phyloP scores from a whole-genome alignment of 1,139 yeast species.

The Geotrichum histeridarum region DNA sequence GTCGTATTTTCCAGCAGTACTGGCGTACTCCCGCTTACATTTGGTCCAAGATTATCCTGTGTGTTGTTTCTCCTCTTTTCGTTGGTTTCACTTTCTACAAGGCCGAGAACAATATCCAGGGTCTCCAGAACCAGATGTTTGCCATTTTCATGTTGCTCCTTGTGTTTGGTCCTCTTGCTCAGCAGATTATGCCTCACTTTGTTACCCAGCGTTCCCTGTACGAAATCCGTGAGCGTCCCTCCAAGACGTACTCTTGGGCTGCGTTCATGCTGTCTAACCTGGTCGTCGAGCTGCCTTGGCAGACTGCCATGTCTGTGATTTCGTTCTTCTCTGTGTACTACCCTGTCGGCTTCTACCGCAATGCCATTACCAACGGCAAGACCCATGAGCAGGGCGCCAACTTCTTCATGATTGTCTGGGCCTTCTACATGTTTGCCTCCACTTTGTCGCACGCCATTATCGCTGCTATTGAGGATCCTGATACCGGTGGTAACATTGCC shows the following conservation, averaged over 20 bases:
- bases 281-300: slow-evolving; percentile 73
- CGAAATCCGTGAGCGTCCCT: slow-evolving; percentile 88
- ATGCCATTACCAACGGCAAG: slow-evolving; percentile 45
- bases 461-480: slow-evolving; percentile 61
- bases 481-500: slow-evolving; percentile 68
- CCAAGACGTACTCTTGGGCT: slow-evolving; percentile 59
- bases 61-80: slow-evolving; percentile 50
- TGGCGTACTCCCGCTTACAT: slow-evolving; percentile 75
- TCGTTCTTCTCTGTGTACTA: slow-evolving; percentile 75
- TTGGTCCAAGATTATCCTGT: slow-evolving; percentile 58
- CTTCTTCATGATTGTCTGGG: slow-evolving; percentile 53
- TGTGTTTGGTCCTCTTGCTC: slow-evolving; percentile 56
- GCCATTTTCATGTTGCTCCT: slow-evolving; percentile 64
- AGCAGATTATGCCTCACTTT: slow-evolving; percentile 70
- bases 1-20: slow-evolving; percentile 54
- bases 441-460: slow-evolving; percentile 62
- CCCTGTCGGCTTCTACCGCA: slow-evolving; percentile 55
- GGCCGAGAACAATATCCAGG: slow-evolving; percentile 52
- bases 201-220: slow-evolving; percentile 71
- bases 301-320: slow-evolving; percentile 50
- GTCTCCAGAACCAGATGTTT: slow-evolving; percentile 47
- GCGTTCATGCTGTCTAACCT: slow-evolving; percentile 59
- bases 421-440: slow-evolving; percentile 56
- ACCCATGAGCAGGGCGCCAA: slow-evolving; percentile 59
- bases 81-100: slow-evolving; percentile 73